Base-by-base conservation (phyloP, 148 eudicot species). In the Camellia japonica region DNA sequence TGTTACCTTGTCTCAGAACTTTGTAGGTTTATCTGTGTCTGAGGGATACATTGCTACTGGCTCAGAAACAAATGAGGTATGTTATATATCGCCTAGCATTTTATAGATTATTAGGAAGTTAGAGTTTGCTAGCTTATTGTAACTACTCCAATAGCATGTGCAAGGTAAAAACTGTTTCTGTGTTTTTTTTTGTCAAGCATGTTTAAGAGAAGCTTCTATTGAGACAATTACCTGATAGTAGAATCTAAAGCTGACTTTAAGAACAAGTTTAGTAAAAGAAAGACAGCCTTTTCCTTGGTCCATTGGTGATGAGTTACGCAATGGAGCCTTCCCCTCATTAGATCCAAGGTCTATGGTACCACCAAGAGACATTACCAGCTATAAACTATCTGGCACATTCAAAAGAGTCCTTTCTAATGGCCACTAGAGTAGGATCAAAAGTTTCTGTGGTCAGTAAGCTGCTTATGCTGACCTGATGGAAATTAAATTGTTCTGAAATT, bases 11-110 rank as follows among this genome's bases (percentile, higher is more conserved):
- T 79, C 81, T 63, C 95, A 94, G 99, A 96, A 96, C 80, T 96
- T 96, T 82, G 98, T 96, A 74, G 99, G 99, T 71, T 84, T 96
- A 77, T 96, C 99, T 8, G 95, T 94, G 55, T 90, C 92, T 55
- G 97, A 96, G 61, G 99, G 98, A 82, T 96, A 96, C 80, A 94
- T 96, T 69, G 99, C 98, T 49, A 96, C 99, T n/a, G 99, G 99
- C 81, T 96, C 99, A 46, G 98, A 96, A 85, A 96, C 99, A 76
- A 96, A 96, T 77, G 99, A 96, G 99, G 99, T 96, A 89, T 23
- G 14, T 64, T 73, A 72, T 75, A 56, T 75, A 14, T 43, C 42
- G 55, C 78, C 46, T 47, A 14, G 42, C 6, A 30, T 70, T 10
- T 46, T 58, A 23, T 67, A 30, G n/a, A 74, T 23, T 68, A 16